Conservation (phyloP, 2,329 filamentous ascomycete genomes). For the Aquanectria penicillioides region DNA sequence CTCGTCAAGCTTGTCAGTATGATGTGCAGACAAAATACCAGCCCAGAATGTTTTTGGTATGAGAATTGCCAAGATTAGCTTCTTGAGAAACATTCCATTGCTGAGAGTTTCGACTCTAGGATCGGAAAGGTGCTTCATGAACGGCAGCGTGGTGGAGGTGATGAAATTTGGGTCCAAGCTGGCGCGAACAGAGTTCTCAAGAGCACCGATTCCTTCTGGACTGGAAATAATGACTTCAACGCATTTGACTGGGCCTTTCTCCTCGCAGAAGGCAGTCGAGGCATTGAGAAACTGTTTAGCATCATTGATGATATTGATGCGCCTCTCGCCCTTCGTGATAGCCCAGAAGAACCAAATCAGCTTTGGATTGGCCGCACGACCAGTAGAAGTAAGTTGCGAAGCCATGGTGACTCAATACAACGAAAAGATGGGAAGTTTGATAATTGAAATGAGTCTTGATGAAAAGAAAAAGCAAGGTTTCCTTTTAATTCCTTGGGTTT, state of each 20-base stretch:
- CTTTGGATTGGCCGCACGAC: slow-evolving; percentile 21
- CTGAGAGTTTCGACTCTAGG: slow-evolving; percentile 29
- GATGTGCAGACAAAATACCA: slow-evolving; percentile 50
- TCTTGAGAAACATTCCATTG: slow-evolving; percentile 32
- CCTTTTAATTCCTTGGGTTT: too few relatives aligned
- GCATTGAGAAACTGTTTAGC: slow-evolving; percentile 44
- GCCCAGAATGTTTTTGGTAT: slow-evolving; percentile 67
- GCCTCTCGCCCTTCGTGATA: slow-evolving; percentile 29
- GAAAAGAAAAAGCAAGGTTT: too few relatives aligned
- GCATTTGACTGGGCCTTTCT: slow-evolving; percentile 31
- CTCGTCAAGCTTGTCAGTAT: slow-evolving; percentile 43
- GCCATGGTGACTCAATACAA: slow-evolving; percentile 15
- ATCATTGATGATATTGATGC: slow-evolving; percentile 23
- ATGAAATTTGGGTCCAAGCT: slow-evolving; percentile 44
- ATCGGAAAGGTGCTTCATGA: slow-evolving; percentile 23
- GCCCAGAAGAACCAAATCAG: slow-evolving; percentile 30
- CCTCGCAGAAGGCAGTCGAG: slow-evolving; percentile 17
- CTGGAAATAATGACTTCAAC: slow-evolving; percentile 42
- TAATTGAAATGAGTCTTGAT: neutral
- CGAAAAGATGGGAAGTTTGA: neutral
- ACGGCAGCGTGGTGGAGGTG: slow-evolving; percentile 21
- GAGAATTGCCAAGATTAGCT: slow-evolving; percentile 56
- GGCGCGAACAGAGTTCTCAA: slow-evolving; percentile 40
- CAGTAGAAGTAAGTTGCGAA: neutral
- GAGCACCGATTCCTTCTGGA: slow-evolving; percentile 30